Conservation (phyloP, 1,284 basidiomycete species). For the Cutaneotrichosporon sp. region DNA sequence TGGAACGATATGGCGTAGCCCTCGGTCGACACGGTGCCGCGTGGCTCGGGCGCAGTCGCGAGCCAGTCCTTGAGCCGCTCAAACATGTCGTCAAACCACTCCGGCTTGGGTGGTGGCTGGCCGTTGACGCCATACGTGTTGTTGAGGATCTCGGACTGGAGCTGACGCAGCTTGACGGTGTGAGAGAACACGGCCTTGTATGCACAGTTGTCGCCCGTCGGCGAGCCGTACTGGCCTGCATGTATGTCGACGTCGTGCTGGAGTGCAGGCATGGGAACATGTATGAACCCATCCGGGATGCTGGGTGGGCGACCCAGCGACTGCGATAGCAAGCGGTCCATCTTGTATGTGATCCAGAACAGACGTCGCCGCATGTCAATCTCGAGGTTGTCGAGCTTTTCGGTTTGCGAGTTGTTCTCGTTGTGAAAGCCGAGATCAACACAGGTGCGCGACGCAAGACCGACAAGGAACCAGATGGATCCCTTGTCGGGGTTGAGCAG, state of each 20-base stretch:
- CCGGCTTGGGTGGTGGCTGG: conserved; percentile 33
- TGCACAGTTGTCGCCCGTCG: conserved; percentile 39
- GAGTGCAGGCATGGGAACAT: conserved; percentile 38
- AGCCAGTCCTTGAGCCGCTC: conserved; percentile 47
- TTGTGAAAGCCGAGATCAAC: conserved; percentile 50
- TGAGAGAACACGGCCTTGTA: conserved; percentile 48
- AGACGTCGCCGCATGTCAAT: conserved; percentile 48
- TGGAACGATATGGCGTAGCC: conserved; percentile 49
- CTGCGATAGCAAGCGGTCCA: conserved; percentile 47
- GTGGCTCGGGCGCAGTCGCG: conserved; percentile 43
- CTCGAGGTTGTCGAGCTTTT: conserved; percentile 46
- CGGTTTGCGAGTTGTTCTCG: conserved; percentile 43
- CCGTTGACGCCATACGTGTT: conserved; percentile 43
- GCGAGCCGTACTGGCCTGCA: conserved; percentile 29
- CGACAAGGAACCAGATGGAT: conserved; percentile 50
- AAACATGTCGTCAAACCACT: conserved; percentile 48
- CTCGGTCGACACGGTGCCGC: conserved; percentile 46
- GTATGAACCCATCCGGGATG: conserved; percentile 49
- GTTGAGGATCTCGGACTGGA: conserved; percentile 48
- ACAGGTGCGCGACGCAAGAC: conserved; percentile 47
- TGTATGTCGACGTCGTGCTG: conserved; percentile 47
- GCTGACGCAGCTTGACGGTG: conserved; percentile 44
- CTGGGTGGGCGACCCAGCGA: conserved; percentile 47
- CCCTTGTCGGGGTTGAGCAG: conserved; percentile 49
- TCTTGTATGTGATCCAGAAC: conserved; percentile 49